phyloP scores from a whole-genome alignment of 2,329 filamentous ascomycete species.

The Colletotrichum theobromicola region DNA sequence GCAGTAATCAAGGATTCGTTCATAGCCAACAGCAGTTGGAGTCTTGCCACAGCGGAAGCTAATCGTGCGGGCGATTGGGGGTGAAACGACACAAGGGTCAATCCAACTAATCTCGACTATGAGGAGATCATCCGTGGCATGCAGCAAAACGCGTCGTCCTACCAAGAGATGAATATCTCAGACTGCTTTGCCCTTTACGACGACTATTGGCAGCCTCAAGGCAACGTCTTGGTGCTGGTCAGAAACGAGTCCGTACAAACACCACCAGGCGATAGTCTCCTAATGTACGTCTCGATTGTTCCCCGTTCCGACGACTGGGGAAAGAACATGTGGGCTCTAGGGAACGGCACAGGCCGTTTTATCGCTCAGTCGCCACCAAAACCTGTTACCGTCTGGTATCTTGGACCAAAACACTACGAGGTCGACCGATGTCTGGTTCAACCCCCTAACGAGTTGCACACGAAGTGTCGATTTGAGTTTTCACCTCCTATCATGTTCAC shows the following conservation, averaged over 20 bases:
- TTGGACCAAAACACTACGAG: neutral
- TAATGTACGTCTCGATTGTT: constrained; percentile 1
- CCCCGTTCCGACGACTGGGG: neutral
- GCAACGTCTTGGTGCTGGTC: neutral
- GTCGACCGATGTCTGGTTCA: neutral
- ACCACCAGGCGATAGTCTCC: neutral
- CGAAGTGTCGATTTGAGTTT: neutral
- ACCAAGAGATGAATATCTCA: neutral
- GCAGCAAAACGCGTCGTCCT: neutral
- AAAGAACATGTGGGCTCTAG: constrained; percentile 2
- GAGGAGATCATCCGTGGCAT: neutral
- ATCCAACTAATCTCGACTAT: neutral
- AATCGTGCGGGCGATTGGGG: neutral
- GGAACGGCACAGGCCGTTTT: neutral
- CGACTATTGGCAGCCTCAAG: neutral
- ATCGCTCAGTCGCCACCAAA: neutral
- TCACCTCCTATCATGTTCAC: neutral
- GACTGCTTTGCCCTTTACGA: neutral
- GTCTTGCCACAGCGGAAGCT: neutral
- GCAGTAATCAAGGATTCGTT: neutral
- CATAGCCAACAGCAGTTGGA: neutral
- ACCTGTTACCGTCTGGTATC: neutral
- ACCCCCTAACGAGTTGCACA: neutral
- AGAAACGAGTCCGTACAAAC: neutral
- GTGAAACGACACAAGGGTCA: neutral